Conservation (phyloP, 163 green algal species). For the Dunaliella salina region DNA sequence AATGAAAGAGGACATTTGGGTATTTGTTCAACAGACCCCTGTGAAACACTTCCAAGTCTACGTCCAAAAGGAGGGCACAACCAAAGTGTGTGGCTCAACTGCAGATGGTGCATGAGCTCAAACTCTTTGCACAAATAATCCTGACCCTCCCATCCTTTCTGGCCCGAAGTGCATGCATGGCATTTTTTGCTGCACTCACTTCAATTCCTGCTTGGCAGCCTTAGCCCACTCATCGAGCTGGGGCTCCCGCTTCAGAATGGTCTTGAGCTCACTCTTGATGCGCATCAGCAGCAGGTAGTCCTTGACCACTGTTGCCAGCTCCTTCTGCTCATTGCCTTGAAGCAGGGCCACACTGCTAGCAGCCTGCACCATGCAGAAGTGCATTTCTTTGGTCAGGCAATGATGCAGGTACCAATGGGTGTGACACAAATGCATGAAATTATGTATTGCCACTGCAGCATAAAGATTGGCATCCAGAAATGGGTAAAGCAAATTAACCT, state of each 20-base stretch:
- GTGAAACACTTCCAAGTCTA: too few relatives aligned
- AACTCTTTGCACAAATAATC: background rate
- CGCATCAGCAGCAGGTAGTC: constrained; percentile 55
- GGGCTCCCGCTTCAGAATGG: constrained; percentile 41
- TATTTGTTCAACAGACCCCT: too few relatives aligned
- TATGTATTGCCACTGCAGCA: too few relatives aligned
- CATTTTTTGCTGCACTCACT: constrained; percentile 19
- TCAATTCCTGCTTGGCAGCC: constrained; percentile 33
- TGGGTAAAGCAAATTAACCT: too few relatives aligned
- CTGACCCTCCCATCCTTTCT: background rate
- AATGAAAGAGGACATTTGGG: too few relatives aligned
- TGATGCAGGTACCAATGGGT: background rate
- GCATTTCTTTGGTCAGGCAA: background rate
- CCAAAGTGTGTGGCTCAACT: too few relatives aligned
- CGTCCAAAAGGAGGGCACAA: too few relatives aligned
- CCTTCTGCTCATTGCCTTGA: constrained; percentile 58
- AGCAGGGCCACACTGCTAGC: constrained; percentile 42
- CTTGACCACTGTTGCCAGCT: constrained; percentile 61
- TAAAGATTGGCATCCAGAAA: too few relatives aligned
- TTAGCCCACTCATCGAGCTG: constrained; percentile 52
- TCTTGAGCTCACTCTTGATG: constrained; percentile 29
- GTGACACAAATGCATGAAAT: too few relatives aligned
- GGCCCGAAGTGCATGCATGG: too few relatives aligned
- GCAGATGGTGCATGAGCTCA: background rate
- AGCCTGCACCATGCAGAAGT: constrained; percentile 8